phyloP scores from a whole-genome alignment of 306 rosid genomes.

The Glycine tomentella region DNA sequence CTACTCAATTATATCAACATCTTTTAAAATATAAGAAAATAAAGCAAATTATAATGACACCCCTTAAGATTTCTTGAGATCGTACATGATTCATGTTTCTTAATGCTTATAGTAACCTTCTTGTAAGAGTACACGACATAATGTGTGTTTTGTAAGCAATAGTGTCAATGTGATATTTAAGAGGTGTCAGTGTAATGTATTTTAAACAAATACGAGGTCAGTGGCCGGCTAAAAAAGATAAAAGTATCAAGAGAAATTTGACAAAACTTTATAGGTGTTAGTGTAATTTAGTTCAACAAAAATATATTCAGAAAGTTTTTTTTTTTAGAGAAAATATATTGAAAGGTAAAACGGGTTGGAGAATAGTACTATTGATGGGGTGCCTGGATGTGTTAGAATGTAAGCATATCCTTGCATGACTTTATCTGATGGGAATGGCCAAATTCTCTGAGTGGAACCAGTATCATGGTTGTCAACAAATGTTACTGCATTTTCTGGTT shows the following conservation, averaged over 20 bases:
- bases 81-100: too few relatives aligned
- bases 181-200: not conserved
- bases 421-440: slow-evolving; percentile 79
- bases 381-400: slow-evolving; percentile 87
- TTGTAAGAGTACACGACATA: too few relatives aligned
- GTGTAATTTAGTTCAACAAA: too few relatives aligned
- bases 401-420: slow-evolving; percentile 82
- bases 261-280: too few relatives aligned
- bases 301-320: not conserved
- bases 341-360: not conserved
- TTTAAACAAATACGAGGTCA: not conserved
- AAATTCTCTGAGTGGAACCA: slow-evolving; percentile 60
- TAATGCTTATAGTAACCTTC: too few relatives aligned
- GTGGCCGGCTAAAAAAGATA: not conserved
- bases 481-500: slow-evolving; percentile 78
- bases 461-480: slow-evolving; percentile 89
- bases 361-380: slow-evolving; percentile 65
- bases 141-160: too few relatives aligned
- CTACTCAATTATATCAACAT: not conserved
- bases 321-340: too few relatives aligned
- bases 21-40: not conserved
- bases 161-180: not conserved
- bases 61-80: too few relatives aligned
- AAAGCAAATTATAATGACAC: not conserved
- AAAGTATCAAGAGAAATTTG: too few relatives aligned